A percentile compares a stretch with the other conserved stretches of the same genome.
These are phyloP conservation scores for Cyberlindnera misumaiensis DNA, from an alignment of 805 yeast species.

Conservation along the genomic window DNA sequence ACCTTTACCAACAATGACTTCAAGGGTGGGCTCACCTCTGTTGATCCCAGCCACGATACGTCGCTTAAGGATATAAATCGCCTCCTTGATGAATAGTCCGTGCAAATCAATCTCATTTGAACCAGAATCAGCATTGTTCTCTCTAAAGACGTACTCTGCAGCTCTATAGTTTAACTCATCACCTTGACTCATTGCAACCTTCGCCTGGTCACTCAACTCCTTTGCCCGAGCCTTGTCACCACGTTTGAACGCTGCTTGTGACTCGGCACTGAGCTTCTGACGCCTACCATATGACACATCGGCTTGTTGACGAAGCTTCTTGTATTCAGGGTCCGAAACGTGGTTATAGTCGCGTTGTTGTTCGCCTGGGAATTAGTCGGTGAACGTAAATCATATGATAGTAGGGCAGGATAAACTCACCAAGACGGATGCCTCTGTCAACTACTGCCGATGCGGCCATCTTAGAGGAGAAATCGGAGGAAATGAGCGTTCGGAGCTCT, in stretches of 20 bases:
- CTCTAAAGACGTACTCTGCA: slow-evolving; percentile 82
- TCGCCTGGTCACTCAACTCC: slow-evolving; percentile 62
- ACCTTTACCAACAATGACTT: slow-evolving; percentile 92
- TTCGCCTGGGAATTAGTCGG: background rate
- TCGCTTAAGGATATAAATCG: slow-evolving; percentile 65
- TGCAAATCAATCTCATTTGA: slow-evolving; percentile 87
- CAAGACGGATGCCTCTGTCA: slow-evolving; percentile 12
- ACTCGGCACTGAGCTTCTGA: slow-evolving; percentile 49
- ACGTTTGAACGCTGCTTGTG: slow-evolving; percentile 67
- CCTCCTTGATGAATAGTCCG: slow-evolving; percentile 87
- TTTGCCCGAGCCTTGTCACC: slow-evolving; percentile 76
- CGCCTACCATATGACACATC: slow-evolving; percentile 55
- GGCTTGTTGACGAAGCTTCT: slow-evolving; percentile 58
- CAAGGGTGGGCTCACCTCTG: slow-evolving; percentile 53
- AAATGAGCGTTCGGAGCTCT: no score
- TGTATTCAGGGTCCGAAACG: slow-evolving; percentile 61
- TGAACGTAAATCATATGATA: background rate
- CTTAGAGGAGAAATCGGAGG: background rate
- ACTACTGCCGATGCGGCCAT: slow-evolving; percentile 8
- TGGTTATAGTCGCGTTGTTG: slow-evolving; percentile 58
- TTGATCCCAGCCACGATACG: slow-evolving; percentile 60
- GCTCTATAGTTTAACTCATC: slow-evolving; percentile 72
- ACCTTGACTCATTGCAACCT: slow-evolving; percentile 50
- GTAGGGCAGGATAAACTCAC: slow-evolving; percentile 3
- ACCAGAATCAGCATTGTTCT: slow-evolving; percentile 82